Base-by-base conservation (phyloP, 225 moss, liverwort and hornwort species). In the Sphagnum tenellum region DNA sequence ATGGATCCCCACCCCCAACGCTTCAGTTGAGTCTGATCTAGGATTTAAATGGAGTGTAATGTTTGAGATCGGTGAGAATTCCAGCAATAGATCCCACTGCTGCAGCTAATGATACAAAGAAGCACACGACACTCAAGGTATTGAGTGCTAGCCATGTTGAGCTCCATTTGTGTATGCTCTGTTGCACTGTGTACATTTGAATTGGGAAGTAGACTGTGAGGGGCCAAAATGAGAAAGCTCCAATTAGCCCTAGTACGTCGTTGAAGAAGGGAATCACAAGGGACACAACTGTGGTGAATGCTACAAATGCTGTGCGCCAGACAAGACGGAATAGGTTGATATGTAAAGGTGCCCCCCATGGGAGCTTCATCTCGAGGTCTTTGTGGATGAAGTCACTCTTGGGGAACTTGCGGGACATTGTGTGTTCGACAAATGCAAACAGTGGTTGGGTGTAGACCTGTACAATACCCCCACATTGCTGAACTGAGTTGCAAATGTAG, bases 191-290 rank as follows among this genome's bases (percentile, higher is more conserved):
- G 61, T 75, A 88, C 75, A 89, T 93, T 66, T 81, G 70, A 12
- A 93, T 64, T 44, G 92, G 92, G 59, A 88, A 89, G 76, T 86
- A 88, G 3, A 94, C 86, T 11, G 83, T 86, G 2, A 94, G 75
- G 4, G 93, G 93, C 73, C 81, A 94, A 67, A 94, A 94, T 46
- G 73, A 74, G 52, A 89, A 69, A 44, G 93, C 88, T 73, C 93
- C 93, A 64, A 94, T 66, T 47, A 88, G 57, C 60, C 88, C 86
- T 71, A 86, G 82, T 11, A 93, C 69, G 64, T 79, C 85, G 75
- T 88, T 93, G 82, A 94, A 94, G 74, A 94, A 89, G 45, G 93
- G 93, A 46, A 94, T 70, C 60, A 89, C 56, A 65, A 89, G 73
- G 12, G 93, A 88, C 56, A 86, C 45, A 7, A 88, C 29, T 8